phyloP scores from a whole-genome alignment of 345 rosid species.

The Lumnitzera littorea region DNA sequence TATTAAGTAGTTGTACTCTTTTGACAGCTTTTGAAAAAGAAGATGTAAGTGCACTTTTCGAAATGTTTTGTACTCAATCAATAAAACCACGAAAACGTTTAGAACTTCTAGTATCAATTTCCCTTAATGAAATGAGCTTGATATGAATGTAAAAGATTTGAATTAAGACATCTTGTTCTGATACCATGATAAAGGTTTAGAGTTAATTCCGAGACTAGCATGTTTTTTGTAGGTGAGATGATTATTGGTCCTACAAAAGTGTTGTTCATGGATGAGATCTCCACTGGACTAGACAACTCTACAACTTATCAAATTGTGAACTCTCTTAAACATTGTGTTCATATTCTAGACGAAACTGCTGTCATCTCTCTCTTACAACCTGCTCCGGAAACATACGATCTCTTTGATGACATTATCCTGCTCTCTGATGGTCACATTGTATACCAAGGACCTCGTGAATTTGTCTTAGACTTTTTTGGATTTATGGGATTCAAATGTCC shows the following conservation, averaged over 20 bases:
- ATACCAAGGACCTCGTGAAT: constrained; percentile 67
- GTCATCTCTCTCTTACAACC: constrained; percentile 78
- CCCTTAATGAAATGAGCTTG: no score
- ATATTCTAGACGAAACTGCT: constrained; percentile 51
- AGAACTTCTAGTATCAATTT: no score
- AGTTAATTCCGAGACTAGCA: constrained; percentile 27
- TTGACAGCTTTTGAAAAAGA: no score
- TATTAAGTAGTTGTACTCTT: no score
- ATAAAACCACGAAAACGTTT: no score
- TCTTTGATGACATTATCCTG: constrained; percentile 69
- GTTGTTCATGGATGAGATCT: constrained; percentile 46
- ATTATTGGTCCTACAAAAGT: constrained; percentile 35
- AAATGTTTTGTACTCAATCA: no score
- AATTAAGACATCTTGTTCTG: no score
- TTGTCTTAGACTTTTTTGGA: constrained; percentile 56
- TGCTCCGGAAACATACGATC: constrained; percentile 68
- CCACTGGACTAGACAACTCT: constrained; percentile 82
- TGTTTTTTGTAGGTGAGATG: constrained; percentile 56
- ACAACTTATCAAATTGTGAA: constrained; percentile 76
- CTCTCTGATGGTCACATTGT: constrained; percentile 66
- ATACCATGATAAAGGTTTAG: no score
- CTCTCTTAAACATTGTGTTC: constrained; percentile 52
- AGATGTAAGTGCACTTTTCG: constrained; percentile 7
- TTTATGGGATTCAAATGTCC: constrained; percentile 67
- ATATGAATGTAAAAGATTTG: no score